Conservation (phyloP, 2,329 filamentous ascomycete genomes). For the Endoconidiophora polonica region DNA sequence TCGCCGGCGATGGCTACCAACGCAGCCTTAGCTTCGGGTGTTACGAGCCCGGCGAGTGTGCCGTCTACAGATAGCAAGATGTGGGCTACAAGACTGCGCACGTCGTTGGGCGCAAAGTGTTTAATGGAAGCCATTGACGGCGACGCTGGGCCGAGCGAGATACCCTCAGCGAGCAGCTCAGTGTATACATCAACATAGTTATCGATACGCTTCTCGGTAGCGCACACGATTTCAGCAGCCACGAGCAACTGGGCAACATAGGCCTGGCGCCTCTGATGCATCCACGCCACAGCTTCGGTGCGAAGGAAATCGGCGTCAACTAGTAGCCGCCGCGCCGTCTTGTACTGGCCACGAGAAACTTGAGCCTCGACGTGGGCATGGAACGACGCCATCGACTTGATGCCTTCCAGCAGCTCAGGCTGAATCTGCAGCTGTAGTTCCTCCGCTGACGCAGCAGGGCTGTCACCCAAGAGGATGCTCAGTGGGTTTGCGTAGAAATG, state of each 20-base stretch:
- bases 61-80: slow-evolving; percentile 23
- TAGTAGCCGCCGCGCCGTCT: background rate
- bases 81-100: slow-evolving; percentile 26
- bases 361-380: slow-evolving; percentile 18
- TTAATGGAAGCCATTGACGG: slow-evolving; percentile 41
- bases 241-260: slow-evolving; percentile 7
- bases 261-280: background rate
- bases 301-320: slow-evolving; percentile 5
- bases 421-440: slow-evolving; percentile 26
- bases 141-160: slow-evolving; percentile 34
- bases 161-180: slow-evolving; percentile 39
- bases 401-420: slow-evolving; percentile 45
- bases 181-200: slow-evolving; percentile 29
- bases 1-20: slow-evolving; percentile 19
- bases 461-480: slow-evolving; percentile 39
- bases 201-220: slow-evolving; percentile 5
- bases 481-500: slow-evolving; percentile 69
- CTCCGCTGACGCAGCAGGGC: slow-evolving; percentile 13
- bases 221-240: slow-evolving; percentile 6
- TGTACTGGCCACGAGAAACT: slow-evolving; percentile 1
- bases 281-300: background rate
- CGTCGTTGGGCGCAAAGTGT: slow-evolving; percentile 38
- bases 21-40: slow-evolving; percentile 16
- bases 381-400: slow-evolving; percentile 56
- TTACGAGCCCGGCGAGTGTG: slow-evolving; percentile 23